Evolutionary conservation across 345 rosid genomes (phyloP).

Genomic region (Cardamine occulta): DNA sequence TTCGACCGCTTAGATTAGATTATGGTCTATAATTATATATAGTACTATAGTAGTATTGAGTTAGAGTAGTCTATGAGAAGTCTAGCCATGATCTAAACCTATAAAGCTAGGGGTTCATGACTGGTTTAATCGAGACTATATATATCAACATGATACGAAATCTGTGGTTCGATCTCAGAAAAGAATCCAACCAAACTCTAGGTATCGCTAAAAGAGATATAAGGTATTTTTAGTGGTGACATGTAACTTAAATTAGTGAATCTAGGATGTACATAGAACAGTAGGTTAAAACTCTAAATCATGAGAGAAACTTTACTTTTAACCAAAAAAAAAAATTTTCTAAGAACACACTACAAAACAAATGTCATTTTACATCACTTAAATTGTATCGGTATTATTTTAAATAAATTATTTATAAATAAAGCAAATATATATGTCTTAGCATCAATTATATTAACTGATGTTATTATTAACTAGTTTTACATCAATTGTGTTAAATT

Average conservation of each 20-base stretch:
- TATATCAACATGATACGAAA: background rate
- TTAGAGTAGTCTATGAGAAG: background rate
- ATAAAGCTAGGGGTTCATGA: background rate
- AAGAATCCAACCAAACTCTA: slow-evolving; percentile 12
- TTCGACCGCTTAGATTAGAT: background rate
- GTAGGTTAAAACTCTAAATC: background rate
- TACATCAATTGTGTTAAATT: too few species aligned
- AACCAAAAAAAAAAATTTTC: slow-evolving; percentile 15
- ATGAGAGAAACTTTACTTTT: slow-evolving; percentile 11
- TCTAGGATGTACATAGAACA: slow-evolving; percentile 2
- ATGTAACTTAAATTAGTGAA: slow-evolving; percentile 5
- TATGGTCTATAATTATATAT: background rate
- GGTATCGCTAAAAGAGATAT: background rate
- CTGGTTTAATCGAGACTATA: background rate
- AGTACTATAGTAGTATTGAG: too few species aligned
- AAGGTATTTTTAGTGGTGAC: slow-evolving; percentile 13
- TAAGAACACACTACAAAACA: too few species aligned
- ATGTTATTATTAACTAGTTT: too few species aligned
- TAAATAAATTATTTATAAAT: too few species aligned
- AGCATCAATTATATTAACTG: too few species aligned
- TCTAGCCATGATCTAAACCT: background rate
- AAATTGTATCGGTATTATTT: too few species aligned
- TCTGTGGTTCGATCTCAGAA: background rate
- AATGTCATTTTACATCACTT: too few species aligned
- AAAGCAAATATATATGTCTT: too few species aligned